These are phyloP conservation scores for Hygrophorus russula DNA, from an alignment of 768 basidiomycete genomes.

Conservation along the genomic window DNA sequence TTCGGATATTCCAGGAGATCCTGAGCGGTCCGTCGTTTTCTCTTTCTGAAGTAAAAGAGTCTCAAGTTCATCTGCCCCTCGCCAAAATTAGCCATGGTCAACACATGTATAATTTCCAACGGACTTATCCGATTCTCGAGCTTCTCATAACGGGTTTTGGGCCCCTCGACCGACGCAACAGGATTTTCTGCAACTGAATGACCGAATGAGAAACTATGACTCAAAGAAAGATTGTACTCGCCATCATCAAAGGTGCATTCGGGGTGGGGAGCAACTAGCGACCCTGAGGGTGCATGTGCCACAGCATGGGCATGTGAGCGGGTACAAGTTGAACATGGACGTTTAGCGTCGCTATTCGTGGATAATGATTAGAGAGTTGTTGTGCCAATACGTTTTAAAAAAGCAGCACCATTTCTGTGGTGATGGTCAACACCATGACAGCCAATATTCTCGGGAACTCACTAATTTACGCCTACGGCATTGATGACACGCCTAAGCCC, in stretches of 20 bases:
- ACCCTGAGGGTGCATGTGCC: constrained; percentile 49
- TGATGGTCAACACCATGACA: constrained; percentile 8
- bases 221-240: constrained; percentile 16
- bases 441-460: constrained; percentile 16
- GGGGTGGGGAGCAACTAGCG: constrained; percentile 39
- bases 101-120: constrained; percentile 14
- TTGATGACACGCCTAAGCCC: constrained; percentile 44
- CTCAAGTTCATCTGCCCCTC: constrained; percentile 51
- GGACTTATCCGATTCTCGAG: constrained; percentile 60
- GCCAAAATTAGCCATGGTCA: neutral
- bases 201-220: neutral
- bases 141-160: constrained; percentile 51
- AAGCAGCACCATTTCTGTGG: constrained; percentile 46
- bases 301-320: constrained; percentile 64
- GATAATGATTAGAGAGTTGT: constrained; percentile 5
- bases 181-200: constrained; percentile 30
- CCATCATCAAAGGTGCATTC: constrained; percentile 75
- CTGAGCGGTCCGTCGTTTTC: constrained; percentile 9
- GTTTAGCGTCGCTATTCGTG: constrained; percentile 40
- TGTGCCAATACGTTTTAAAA: neutral
- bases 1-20: neutral
- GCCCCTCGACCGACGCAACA: constrained; percentile 29
- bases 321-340: constrained; percentile 69
- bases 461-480: constrained; percentile 70
- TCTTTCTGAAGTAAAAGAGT: constrained; percentile 52